phyloP scores from a whole-genome alignment of 345 rosid species.

The Anacardium occidentale region DNA sequence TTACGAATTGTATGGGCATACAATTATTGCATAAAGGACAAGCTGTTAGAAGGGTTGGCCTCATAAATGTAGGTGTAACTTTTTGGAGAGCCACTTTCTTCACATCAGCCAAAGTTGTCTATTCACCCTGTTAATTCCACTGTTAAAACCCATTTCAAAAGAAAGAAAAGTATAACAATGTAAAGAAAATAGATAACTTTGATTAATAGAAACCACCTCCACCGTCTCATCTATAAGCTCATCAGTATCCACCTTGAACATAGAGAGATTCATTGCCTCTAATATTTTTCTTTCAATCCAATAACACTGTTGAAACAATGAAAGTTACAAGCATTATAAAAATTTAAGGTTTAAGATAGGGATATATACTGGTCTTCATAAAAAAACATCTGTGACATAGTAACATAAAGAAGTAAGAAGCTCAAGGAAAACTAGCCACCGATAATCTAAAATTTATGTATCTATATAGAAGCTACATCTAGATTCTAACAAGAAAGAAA shows the following conservation, averaged over 20 bases:
- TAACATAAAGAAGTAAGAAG: not conserved
- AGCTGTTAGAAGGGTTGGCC: conserved; percentile 45
- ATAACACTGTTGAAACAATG: not conserved
- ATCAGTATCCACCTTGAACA: conserved; percentile 60
- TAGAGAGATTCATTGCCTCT: conserved; percentile 37
- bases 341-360: no score
- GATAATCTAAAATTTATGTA: no score
- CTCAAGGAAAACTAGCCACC: not conserved
- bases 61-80: conserved; percentile 58
- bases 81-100: conserved; percentile 62
- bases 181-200: not conserved
- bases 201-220: conserved; percentile 30
- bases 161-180: not conserved
- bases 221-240: conserved; percentile 53
- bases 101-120: conserved; percentile 49
- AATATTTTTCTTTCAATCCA: not conserved
- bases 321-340: not conserved
- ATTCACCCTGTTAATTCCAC: conserved; percentile 33
- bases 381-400: no score
- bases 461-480: not conserved
- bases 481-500: not conserved
- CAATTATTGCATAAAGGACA: conserved; percentile 66
- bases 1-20: conserved; percentile 57
- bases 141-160: not conserved
- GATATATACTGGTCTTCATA: not conserved